Evolutionary conservation across 2,329 filamentous ascomycete genomes (phyloP), one percentile per base, ranked within the genome.

Genomic region (Claviceps capensis): DNA sequence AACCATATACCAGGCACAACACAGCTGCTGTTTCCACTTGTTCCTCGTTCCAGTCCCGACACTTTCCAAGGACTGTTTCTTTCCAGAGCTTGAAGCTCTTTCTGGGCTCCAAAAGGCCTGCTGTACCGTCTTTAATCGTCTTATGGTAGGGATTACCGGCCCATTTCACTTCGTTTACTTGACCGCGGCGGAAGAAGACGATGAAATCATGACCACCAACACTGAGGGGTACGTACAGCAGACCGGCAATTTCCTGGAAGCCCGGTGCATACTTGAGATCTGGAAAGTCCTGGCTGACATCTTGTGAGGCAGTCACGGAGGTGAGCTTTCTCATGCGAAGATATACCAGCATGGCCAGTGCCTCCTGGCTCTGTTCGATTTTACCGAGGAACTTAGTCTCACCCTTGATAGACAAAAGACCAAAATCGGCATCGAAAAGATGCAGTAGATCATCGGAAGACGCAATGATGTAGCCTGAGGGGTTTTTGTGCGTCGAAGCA

Each of bases 1-100:
- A 84, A 63, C 86, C 87, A 56, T 95, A 95, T 1, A 95, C 87
- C 8, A 95, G 70, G 61, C 88, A 95, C 2, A 95, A 72, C 0
- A 95, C 86, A 1, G 88, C 87, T 0, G 89, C 88, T 0, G 88
- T 95, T 66, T 95, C 89, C 2, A 94, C 77, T 62, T 95, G 87
- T 56, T 94, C 86, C 61, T 93, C 88, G 0, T 82, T 83, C 89
- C 89, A 95, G 58, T 95, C 88, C 22, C 86, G 80, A 58, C 86
- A 90, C 66, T 86, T 89, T 5, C 87, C 88, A 11, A 89, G 66
- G 0, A 95, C 82, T 0, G 79, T 88, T 66, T 95, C 89, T 34
- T 78, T 79, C 88, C 88, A 94, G 0, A 76, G 79, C 60, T 83
- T 83, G 68, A 94, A 94, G 62, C 86, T 86, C 62, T 79, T 86